Evolutionary conservation across 2,329 filamentous ascomycete species (phyloP), one percentile per base, ranked within the genome.

Genomic region (Colletotrichum sp.): DNA sequence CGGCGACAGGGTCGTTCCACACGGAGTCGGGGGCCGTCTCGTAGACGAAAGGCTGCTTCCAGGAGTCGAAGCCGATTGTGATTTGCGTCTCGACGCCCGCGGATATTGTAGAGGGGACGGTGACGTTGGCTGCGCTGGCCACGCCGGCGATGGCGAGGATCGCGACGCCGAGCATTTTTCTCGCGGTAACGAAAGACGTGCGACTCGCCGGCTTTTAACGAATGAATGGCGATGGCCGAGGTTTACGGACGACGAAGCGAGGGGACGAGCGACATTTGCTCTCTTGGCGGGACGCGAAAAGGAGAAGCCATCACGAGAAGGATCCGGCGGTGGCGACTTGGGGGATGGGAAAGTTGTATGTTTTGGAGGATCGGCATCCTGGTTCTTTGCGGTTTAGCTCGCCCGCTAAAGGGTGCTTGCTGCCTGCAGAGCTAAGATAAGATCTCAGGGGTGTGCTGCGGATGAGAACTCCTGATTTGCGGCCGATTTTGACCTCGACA

Each of bases 31-130:
- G 48, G 13, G 65, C 12, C 24, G 48, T 52, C 18, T 74, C 71
- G 43, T 74, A 71, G n/a, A 71, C 71, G 52, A 65, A 74, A 14
- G 58, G 59, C 34, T 71, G 66, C 61, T 74, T 74, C 61, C 59
- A 64, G 2, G 26, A 26, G 59, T 74, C 71, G 67, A 65, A 71
- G 34, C 67, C 71, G 26, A 74, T 38, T 13, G 68, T 32, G n/a
- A 74, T 71, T 13, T 74, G 66, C 4, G 67, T 74, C 59, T 59
- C 61, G 55, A 62, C 73, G 55, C 62, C 73, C 13, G 69, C 73
- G 12, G 28, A 7, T 21, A 61, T 38, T 4, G 36, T 28, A 24
- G 18, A 21, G 10, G 63, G 58, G n/a, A 73, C 62, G 18, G 69
- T 63, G 62, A 63, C 55, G 62, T 67, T 66, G 9, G 67, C 12